Base-by-base conservation (phyloP, 2,329 filamentous ascomycete genomes). In the Aspergillus fructus region DNA sequence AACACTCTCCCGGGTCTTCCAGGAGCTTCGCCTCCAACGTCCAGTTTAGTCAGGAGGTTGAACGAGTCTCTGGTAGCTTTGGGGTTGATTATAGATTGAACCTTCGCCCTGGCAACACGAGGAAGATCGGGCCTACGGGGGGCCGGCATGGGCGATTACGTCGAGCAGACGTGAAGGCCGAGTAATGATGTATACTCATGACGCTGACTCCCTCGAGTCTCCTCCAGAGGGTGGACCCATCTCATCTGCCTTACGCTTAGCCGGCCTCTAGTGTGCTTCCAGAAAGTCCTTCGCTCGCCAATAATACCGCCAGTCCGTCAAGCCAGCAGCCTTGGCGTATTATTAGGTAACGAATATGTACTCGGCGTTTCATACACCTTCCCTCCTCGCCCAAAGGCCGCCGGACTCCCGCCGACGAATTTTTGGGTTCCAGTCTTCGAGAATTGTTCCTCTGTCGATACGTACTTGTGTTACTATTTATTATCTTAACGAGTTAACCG, bases 331-430 rank as follows among this genome's bases (percentile, higher is more conserved):
- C 53, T 56, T 41, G 43, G 49, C 27, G 55, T 56, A 48, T 56
- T 49, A 57, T 57, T 57, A 57, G 49, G 55, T 57, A 57, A 57
- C 43, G 48, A 53, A 49, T 57, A n/a, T n/a, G n/a, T n/a, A 53
- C 49, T 56, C 19, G 13, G 34, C 19, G 43, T 53, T 49, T 56
- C 42, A 41, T 39, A 39, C 43, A 21, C 21, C 17, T n/a, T 41
- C 24, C 41, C 47, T 39, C 37, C 21, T 47, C 19, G 21, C n/a
- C 21, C 21, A 21, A 21, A 21, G 21, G 21, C 21, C 21, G 21
- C 21, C 21, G 21, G 21, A 21, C 21, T 21, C 21, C 43, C 23
- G 27, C 42, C 27, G 52, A 15, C 52, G 23, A 55, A 55, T 49
- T 55, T 55, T 55, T 49, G 45, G 30, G 34, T 30, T 11, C 27